Conservation (phyloP, 345 rosid species). For the Sapria himalayana region DNA sequence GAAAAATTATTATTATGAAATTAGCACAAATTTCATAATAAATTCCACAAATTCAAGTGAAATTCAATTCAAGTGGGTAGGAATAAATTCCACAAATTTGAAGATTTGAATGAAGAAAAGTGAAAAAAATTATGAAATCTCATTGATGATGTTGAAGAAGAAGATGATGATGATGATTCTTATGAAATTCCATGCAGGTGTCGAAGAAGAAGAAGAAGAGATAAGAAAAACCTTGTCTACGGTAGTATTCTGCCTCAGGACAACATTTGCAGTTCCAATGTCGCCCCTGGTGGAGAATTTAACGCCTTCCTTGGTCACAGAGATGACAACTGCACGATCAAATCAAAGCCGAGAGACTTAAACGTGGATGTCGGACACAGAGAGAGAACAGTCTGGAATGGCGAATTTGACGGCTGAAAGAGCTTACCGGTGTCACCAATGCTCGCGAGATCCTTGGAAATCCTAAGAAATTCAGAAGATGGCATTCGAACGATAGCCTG, state of each 20-base stretch:
- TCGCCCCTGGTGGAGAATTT: constrained; percentile 94
- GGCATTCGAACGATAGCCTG: constrained; percentile 96
- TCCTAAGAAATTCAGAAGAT: constrained; percentile 71
- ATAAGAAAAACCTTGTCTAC: constrained; percentile 49
- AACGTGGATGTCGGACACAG: not conserved
- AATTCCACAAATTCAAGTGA: too few relatives aligned
- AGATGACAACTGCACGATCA: constrained; percentile 49
- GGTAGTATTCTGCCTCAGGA: constrained; percentile 78
- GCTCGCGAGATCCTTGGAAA: constrained; percentile 72
- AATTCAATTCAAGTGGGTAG: too few relatives aligned
- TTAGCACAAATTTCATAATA: too few relatives aligned
- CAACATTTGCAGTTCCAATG: constrained; percentile 86
- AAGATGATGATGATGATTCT: too few relatives aligned
- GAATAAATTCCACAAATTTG: too few relatives aligned
- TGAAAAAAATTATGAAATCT: too few relatives aligned
- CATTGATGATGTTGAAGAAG: too few relatives aligned
- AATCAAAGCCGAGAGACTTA: not conserved
- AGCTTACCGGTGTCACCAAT: constrained; percentile 83
- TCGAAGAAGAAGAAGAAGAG: not conserved
- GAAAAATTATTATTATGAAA: too few relatives aligned
- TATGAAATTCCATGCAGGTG: too few relatives aligned
- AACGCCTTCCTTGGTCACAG: constrained; percentile 93
- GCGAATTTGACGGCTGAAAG: not conserved
- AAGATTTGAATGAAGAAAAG: too few relatives aligned
- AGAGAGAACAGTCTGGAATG: not conserved